These are phyloP conservation scores for Glycine latifolia DNA, from an alignment of 306 rosid genomes.

Conservation along the genomic window DNA sequence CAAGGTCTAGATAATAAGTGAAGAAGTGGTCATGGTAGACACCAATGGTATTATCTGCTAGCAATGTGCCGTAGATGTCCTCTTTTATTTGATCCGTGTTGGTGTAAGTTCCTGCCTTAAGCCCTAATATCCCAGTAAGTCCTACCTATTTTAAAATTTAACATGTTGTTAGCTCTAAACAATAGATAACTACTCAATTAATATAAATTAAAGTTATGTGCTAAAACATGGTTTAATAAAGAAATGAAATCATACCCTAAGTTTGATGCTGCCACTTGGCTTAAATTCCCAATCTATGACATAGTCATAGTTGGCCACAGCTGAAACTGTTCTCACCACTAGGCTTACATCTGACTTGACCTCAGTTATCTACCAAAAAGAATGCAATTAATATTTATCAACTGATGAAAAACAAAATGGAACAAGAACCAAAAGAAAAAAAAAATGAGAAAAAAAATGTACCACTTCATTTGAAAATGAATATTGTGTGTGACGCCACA, in stretches of 20 bases:
- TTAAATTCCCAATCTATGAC: constrained; percentile 70
- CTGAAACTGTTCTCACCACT: constrained; percentile 59
- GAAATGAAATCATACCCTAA: constrained; percentile 50
- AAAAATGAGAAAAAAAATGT: neutral
- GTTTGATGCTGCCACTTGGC: constrained; percentile 66
- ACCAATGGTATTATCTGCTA: constrained; percentile 60
- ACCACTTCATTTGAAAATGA: constrained; percentile 42
- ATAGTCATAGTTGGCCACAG: constrained; percentile 64
- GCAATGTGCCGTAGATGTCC: constrained; percentile 56
- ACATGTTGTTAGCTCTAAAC: neutral
- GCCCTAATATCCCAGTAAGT: constrained; percentile 55
- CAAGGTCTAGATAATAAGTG: constrained; percentile 64
- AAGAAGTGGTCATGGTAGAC: constrained; percentile 68
- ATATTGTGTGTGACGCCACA: constrained; percentile 78
- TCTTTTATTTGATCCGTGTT: constrained; percentile 53
- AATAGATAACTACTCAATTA: neutral
- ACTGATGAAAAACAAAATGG: neutral
- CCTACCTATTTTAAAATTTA: constrained; percentile 52
- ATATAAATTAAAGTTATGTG: neutral
- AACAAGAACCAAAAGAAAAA: neutral
- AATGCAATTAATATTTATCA: constrained; percentile 1
- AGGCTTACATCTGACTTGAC: constrained; percentile 59
- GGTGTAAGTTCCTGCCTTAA: constrained; percentile 49
- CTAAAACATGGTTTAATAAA: neutral
- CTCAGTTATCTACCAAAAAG: constrained; percentile 56